These are phyloP conservation scores for Taxawa tesnikishii DNA, from an alignment of 2,329 filamentous ascomycete species.

Conservation along the genomic window DNA sequence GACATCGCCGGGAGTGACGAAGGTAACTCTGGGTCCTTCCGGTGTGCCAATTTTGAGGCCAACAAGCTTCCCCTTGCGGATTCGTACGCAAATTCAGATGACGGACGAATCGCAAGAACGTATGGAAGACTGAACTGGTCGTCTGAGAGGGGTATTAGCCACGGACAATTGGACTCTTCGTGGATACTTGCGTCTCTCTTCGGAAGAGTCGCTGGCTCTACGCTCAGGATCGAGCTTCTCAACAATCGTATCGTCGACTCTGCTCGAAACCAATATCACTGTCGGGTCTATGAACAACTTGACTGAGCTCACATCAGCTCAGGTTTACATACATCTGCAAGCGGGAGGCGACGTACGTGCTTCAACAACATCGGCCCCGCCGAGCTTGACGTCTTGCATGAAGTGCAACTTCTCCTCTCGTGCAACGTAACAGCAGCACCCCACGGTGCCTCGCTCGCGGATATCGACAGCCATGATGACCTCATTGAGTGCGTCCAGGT, in stretches of 20 bases:
- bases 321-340: not conserved
- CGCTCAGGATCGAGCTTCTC: slow-evolving; percentile 31
- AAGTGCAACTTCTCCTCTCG: slow-evolving; percentile 58
- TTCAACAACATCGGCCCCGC: slow-evolving; percentile 50
- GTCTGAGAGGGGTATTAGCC: slow-evolving; percentile 18
- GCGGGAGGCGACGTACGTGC: slow-evolving; percentile 17
- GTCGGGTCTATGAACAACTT: slow-evolving; percentile 51
- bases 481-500: slow-evolving; percentile 45
- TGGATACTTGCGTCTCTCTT: slow-evolving; percentile 18
- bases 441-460: slow-evolving; percentile 56
- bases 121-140: slow-evolving; percentile 44
- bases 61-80: slow-evolving; percentile 52
- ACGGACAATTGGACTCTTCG: not conserved
- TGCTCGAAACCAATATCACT: slow-evolving; percentile 43
- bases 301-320: slow-evolving; percentile 29
- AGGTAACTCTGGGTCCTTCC: slow-evolving; percentile 35
- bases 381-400: slow-evolving; percentile 62
- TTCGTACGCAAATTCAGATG: slow-evolving; percentile 55
- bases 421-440: slow-evolving; percentile 73
- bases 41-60: slow-evolving; percentile 42
- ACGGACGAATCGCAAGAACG: slow-evolving; percentile 32
- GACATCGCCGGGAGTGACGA: slow-evolving; percentile 50
- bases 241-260: slow-evolving; percentile 38
- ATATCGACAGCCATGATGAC: slow-evolving; percentile 72
- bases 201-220: slow-evolving; percentile 17